Base-by-base conservation (phyloP, 768 basidiomycete genomes). In the Boletus rubropictus region DNA sequence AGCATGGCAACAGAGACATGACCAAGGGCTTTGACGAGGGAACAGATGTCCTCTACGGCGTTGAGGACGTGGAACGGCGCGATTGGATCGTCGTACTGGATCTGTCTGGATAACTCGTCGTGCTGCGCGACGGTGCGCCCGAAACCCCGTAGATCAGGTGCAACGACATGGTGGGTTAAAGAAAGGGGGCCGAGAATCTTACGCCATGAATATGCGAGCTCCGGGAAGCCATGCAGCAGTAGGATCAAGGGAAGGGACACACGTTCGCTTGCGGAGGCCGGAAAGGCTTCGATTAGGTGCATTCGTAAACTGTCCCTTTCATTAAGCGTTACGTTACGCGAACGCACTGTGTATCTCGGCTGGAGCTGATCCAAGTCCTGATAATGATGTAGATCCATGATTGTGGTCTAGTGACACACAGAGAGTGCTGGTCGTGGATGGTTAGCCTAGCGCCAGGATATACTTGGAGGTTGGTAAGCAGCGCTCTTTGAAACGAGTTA, bases 141-240 rank as follows among this genome's bases (percentile, higher is more conserved):
- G 43, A 69, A 78, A 0, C 81, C 81, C 25, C 83, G 68, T 38
- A 75, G 69, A 55, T 86, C 82, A 7, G 80, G 80, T 0, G 81
- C 82, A 37, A 84, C 75, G 56, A 82, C 81, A 44, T 76, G 72
- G 40, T 33, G 56, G 2, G 69, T 67, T 5, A 63, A 53, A 0
- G 76, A 59, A 21, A 84, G 69, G 0, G 79, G 79, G 0, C 63
- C 54, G 27, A 84, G 69, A 29, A 83, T 49, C 49, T 80, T 79
- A 12, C 82, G 71, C 80, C 80, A 84, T 7, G 80, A 83, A 57
- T 78, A 81, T 3, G 81, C 75, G 6, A 84, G 69, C 55, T 84
- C 82, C 9, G 82, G 81, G 58, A 84, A 84, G 34, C 82, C 82
- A 51, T 84, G 81, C 2, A 84, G 59, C 20, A 85, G 75, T 25